These are phyloP conservation scores for Botryotinia calthae DNA, from an alignment of 2,329 filamentous ascomycete species.

Conservation along the genomic window DNA sequence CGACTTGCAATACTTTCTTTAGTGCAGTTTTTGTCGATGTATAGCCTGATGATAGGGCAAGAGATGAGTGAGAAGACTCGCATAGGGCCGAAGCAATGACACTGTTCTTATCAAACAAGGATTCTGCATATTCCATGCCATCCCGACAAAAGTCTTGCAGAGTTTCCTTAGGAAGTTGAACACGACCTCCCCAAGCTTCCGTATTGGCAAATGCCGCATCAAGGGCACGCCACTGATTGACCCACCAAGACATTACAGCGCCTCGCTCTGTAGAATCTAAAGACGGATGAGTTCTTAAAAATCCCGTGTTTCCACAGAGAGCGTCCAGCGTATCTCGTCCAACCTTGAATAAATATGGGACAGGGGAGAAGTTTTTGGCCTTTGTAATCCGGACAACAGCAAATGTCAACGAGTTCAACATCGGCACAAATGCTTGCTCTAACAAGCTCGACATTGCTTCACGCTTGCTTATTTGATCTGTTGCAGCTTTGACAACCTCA, in stretches of 20 bases:
- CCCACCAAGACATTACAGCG: conserved; percentile 69
- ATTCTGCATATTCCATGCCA: conserved; percentile 89
- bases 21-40: conserved; percentile 40
- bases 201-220: conserved; percentile 79
- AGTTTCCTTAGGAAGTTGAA: conserved; percentile 53
- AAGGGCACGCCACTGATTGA: conserved; percentile 76
- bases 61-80: conserved; percentile 43
- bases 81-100: conserved; percentile 59
- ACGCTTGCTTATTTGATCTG: conserved; percentile 57
- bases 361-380: conserved; percentile 53
- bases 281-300: conserved; percentile 39
- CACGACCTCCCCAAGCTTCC: conserved; percentile 69
- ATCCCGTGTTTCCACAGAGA: conserved; percentile 56
- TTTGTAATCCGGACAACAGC: conserved; percentile 45
- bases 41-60: conserved; percentile 30
- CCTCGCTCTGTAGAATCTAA: conserved; percentile 41
- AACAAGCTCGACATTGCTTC: conserved; percentile 51
- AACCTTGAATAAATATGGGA: conserved; percentile 56
- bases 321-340: conserved; percentile 56
- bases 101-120: conserved; percentile 79
- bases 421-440: conserved; percentile 45
- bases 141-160: conserved; percentile 95
- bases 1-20: conserved; percentile 60
- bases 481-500: conserved; percentile 79
- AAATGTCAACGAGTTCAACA: conserved; percentile 46